Percentiles rank a stretch among this genome's conserved stretches.
phyloP scores from a whole-genome alignment of 345 rosid species.

The Arabis alpina region DNA sequence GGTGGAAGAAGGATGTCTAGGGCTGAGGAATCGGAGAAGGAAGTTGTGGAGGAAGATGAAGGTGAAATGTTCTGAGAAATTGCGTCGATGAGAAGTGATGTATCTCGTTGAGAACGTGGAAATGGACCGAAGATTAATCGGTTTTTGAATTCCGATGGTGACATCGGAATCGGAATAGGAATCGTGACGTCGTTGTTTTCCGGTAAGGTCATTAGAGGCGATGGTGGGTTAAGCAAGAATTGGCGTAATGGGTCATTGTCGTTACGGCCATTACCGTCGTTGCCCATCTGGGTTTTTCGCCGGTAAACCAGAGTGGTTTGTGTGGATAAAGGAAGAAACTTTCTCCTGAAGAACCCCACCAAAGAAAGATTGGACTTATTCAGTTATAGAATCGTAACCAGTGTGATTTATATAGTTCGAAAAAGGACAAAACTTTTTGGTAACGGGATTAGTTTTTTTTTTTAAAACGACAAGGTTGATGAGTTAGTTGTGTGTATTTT shows the following conservation, averaged over 20 bases:
- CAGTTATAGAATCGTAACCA: not conserved
- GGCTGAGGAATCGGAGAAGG: conserved; percentile 50
- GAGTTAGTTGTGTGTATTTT: too few relatives aligned
- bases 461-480: too few relatives aligned
- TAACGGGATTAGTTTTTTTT: too few relatives aligned
- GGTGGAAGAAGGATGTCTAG: conserved; percentile 39
- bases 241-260: conserved; percentile 57
- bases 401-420: too few relatives aligned
- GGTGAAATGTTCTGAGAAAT: conserved; percentile 48
- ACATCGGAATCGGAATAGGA: conserved; percentile 66
- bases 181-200: conserved; percentile 64
- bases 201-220: conserved; percentile 63
- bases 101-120: conserved; percentile 42
- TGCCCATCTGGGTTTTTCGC: conserved; percentile 32
- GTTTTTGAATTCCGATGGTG: conserved; percentile 72
- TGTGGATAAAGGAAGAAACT: not conserved
- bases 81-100: conserved; percentile 58
- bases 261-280: conserved; percentile 16
- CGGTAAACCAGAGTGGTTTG: conserved; percentile 27
- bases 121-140: conserved; percentile 73
- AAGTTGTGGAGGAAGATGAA: conserved; percentile 56
- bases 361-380: not conserved
- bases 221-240: conserved; percentile 41
- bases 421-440: too few relatives aligned
- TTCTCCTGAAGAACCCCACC: not conserved